A percentile compares a stretch with the other conserved stretches of the same genome.
phyloP scores from a whole-genome alignment of 2,329 filamentous ascomycete species.

The Microsporum ferrugineum region DNA sequence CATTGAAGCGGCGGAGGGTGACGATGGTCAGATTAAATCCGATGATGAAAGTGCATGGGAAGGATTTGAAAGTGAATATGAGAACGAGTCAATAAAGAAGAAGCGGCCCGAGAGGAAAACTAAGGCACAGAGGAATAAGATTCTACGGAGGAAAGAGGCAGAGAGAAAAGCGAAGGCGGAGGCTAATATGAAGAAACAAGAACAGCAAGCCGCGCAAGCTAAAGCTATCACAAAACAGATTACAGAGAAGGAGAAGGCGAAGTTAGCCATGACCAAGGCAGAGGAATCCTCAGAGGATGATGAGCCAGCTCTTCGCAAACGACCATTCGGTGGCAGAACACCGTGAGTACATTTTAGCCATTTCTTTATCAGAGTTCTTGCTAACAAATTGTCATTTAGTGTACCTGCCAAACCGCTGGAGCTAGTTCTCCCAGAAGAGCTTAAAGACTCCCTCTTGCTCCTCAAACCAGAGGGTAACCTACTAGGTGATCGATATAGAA shows the following conservation, averaged over 20 bases:
- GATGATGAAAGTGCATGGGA: conserved; percentile 91
- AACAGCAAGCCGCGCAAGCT: conserved; percentile 59
- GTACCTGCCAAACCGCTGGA: conserved; percentile 66
- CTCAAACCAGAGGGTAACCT: conserved; percentile 94
- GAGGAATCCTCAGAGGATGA: conserved; percentile 41
- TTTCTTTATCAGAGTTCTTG: not conserved
- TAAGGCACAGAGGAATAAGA: conserved; percentile 72
- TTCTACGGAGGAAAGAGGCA: conserved; percentile 77
- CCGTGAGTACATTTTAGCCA: conserved; percentile 26
- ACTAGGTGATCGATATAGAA: conserved; percentile 83
- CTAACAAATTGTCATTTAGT: conserved; percentile 16
- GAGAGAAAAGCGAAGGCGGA: conserved; percentile 68
- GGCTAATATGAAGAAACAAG: conserved; percentile 59
- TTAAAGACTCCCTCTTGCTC: conserved; percentile 67
- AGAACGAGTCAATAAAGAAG: conserved; percentile 54
- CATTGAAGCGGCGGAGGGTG: conserved; percentile 60
- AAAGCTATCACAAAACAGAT: conserved; percentile 52
- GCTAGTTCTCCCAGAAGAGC: conserved; percentile 68
- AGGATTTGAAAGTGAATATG: conserved; percentile 68
- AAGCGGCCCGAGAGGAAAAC: conserved; percentile 81
- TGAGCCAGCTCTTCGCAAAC: conserved; percentile 55
- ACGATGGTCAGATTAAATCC: conserved; percentile 62
- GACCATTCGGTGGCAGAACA: conserved; percentile 57
- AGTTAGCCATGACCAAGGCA: conserved; percentile 24
- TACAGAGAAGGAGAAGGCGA: conserved; percentile 41